phyloP scores from a whole-genome alignment of 352 stramenopile species.

The Plasmopara viticola region DNA sequence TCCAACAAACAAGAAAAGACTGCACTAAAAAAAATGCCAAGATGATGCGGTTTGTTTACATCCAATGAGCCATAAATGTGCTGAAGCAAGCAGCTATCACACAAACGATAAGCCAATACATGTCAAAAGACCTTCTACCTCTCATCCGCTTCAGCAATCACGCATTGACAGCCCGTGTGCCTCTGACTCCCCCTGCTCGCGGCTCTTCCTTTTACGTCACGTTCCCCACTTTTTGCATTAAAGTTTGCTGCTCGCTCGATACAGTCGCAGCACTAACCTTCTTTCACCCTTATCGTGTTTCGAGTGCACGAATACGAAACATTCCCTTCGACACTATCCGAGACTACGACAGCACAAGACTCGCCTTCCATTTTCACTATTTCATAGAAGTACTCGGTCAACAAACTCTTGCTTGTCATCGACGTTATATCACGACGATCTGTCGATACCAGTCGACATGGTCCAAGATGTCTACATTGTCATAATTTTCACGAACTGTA shows the following conservation, averaged over 20 bases:
- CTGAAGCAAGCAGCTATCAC: background rate
- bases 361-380: conserved; percentile 10
- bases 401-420: conserved; percentile 19
- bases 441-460: conserved; percentile 34
- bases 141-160: background rate
- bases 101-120: background rate
- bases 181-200: conserved; percentile 24
- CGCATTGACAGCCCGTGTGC: conserved; percentile 24
- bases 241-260: conserved; percentile 1
- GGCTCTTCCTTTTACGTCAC: conserved; percentile 23
- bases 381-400: conserved; percentile 28
- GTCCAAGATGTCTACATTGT: conserved; percentile 20
- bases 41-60: background rate
- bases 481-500: conserved; percentile 46
- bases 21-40: too few species aligned
- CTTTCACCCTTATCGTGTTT: conserved; percentile 16
- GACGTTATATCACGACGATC: conserved; percentile 19
- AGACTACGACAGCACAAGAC: conserved; percentile 27
- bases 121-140: background rate
- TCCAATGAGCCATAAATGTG: background rate
- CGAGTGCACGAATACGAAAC: conserved; percentile 39
- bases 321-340: conserved; percentile 41
- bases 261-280: conserved; percentile 32
- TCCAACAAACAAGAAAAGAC: too few species aligned
- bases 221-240: conserved; percentile 7